Conservation (phyloP, 2,329 filamentous ascomycete genomes). For the Helotiales sp. region DNA sequence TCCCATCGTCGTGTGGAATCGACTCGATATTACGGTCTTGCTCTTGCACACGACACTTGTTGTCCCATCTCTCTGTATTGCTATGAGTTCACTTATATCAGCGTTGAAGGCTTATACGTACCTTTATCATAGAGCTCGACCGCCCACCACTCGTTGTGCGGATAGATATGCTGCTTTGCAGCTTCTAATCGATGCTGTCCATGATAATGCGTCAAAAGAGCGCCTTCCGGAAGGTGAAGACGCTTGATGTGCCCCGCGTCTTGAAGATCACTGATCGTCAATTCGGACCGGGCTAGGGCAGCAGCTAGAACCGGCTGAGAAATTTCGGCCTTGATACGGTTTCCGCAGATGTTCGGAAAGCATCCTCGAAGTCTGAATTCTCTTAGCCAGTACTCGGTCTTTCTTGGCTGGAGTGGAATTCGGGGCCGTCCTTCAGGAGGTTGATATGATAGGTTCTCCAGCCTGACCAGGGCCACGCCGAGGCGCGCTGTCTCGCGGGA, state of each 20-base stretch:
- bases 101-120: constrained; percentile 6
- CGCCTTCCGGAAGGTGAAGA: constrained; percentile 14
- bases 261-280: constrained; percentile 11
- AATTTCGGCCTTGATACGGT: constrained; percentile 17
- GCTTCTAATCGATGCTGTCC: constrained; percentile 16
- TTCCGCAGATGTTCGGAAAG: constrained; percentile 13
- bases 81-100: constrained; percentile 13
- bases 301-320: constrained; percentile 11
- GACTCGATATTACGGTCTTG: constrained; percentile 18
- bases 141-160: constrained; percentile 13
- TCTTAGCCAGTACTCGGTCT: constrained; percentile 13
- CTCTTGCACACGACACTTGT: constrained; percentile 17
- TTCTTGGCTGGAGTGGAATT: constrained; percentile 16
- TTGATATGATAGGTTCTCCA: constrained; percentile 15
- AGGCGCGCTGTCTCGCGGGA: constrained; percentile 7
- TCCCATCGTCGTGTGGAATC: constrained; percentile 14
- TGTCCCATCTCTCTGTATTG: constrained; percentile 14
- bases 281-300: constrained; percentile 9
- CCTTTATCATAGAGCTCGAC: constrained; percentile 14
- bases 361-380: constrained; percentile 17
- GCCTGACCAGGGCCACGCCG: constrained; percentile 12
- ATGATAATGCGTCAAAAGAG: constrained; percentile 14
- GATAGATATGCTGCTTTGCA: constrained; percentile 17
- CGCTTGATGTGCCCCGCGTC: constrained; percentile 2
- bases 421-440: constrained; percentile 8